Percentiles rank a stretch among this genome's conserved stretches.
Evolutionary conservation across 2,329 filamentous ascomycete species (phyloP).

Genomic region (Zelopaecilomyces penicillatus): DNA sequence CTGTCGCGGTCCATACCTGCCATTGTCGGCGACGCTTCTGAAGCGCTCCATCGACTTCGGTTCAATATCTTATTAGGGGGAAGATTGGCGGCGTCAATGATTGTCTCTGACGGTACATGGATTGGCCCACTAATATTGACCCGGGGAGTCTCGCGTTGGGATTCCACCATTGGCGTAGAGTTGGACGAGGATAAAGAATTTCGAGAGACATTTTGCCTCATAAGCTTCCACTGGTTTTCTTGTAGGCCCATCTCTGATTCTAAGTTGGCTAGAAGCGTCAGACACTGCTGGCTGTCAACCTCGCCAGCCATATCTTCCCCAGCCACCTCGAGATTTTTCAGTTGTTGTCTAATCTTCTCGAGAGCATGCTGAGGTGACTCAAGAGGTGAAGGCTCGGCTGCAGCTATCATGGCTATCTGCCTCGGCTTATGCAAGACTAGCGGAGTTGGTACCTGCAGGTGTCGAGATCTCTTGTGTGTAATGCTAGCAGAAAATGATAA

Average conservation of each 20-base stretch:
- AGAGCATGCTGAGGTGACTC: constrained; percentile 44
- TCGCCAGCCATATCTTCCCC: constrained; percentile 21
- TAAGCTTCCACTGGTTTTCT: constrained; percentile 50
- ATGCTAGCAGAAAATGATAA: constrained; percentile 51
- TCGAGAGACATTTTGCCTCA: constrained; percentile 44
- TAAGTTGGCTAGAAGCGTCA: constrained; percentile 47
- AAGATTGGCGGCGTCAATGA: too few species aligned
- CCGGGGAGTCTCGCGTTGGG: constrained; percentile 10
- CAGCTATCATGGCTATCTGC: constrained; percentile 36
- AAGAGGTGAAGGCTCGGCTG: constrained; percentile 42
- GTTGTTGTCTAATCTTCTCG: constrained; percentile 42
- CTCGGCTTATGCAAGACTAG: constrained; percentile 38
- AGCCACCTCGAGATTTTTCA: constrained; percentile 39
- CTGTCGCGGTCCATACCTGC: too few species aligned
- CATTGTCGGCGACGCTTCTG: too few species aligned
- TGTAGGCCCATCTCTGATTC: constrained; percentile 55
- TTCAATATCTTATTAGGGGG: too few species aligned
- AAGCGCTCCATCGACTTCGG: too few species aligned
- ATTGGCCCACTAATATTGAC: too few species aligned
- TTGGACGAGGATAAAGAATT: constrained; percentile 43
- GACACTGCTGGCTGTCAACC: constrained; percentile 32
- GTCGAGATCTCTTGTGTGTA: constrained; percentile 35
- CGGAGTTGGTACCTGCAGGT: constrained; percentile 48
- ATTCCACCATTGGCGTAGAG: constrained; percentile 17
- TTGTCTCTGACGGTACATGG: too few species aligned